Conservation (phyloP, 1,284 basidiomycete species). For the Ceraceosorus guamensis region DNA sequence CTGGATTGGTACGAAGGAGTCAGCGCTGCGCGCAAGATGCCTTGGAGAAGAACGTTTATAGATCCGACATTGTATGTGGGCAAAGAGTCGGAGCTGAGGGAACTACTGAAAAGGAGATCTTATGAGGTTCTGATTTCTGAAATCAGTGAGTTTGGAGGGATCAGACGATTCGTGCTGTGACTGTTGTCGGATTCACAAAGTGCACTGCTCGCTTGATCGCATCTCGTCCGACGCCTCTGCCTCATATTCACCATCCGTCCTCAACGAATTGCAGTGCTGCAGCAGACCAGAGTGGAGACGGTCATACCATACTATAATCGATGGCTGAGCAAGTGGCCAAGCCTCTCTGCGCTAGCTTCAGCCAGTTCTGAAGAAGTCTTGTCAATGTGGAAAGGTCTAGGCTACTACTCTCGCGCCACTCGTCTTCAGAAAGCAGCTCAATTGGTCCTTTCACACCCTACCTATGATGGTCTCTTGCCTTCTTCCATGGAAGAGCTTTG, state of each 20-base stretch:
- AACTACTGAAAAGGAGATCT: slow-evolving; percentile 48
- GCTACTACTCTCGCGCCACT: slow-evolving; percentile 45
- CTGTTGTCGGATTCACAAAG: background rate
- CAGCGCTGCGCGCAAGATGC: slow-evolving; percentile 65
- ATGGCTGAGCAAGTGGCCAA: slow-evolving; percentile 44
- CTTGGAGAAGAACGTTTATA: slow-evolving; percentile 68
- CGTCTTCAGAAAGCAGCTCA: slow-evolving; percentile 41
- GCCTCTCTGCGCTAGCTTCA: slow-evolving; percentile 60
- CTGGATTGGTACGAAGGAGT: slow-evolving; percentile 62
- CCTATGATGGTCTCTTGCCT: slow-evolving; percentile 66
- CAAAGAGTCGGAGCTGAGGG: slow-evolving; percentile 40
- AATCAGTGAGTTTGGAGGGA: slow-evolving; percentile 54
- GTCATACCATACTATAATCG: slow-evolving; percentile 38
- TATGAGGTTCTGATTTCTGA: slow-evolving; percentile 77
- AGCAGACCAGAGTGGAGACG: slow-evolving; percentile 67
- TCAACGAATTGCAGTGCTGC: slow-evolving; percentile 58
- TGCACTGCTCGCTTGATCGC: background rate
- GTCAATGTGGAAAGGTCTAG: slow-evolving; percentile 41
- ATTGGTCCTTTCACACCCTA: slow-evolving; percentile 25
- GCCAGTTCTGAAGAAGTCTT: slow-evolving; percentile 52
- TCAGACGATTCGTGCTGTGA: background rate
- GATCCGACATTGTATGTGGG: slow-evolving; percentile 11
- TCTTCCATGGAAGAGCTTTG: slow-evolving; percentile 72
- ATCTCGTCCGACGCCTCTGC: background rate
- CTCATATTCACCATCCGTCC: background rate